Base-by-base conservation (phyloP, 345 rosid species). In the Moringa oleifera region DNA sequence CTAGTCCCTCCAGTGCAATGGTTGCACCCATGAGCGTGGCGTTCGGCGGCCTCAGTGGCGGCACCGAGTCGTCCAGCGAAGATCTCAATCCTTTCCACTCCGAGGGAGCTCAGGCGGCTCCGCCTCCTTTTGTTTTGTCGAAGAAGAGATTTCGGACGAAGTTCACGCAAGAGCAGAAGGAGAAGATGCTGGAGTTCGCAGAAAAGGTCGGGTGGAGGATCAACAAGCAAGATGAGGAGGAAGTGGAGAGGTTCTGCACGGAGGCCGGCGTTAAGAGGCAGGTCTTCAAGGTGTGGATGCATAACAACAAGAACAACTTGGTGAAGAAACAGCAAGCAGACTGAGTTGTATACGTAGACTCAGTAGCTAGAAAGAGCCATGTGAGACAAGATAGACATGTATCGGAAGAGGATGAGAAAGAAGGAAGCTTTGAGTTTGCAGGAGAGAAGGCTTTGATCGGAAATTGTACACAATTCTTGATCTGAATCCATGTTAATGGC, bases 231-330 rank as follows among this genome's bases (percentile, higher is more conserved):
- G 93, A 89, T 0, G 96, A 82, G 12, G 89, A 81, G 5, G 83
- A 81, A 62, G 75, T 89, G 6, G 76, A 81, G 36, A 81, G 74
- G 55, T 84, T 89, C 64, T 89, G 93, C 12, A 68, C 65, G 7
- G 93, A 86, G 49, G 80, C 72, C 62, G 93, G 96, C 2, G 82
- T 89, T 8, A 82, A 71, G 61, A 84, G 93, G 66, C 89, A 76
- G 61, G 93, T 84, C 19, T 84, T 89, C 71, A 86, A 86, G 69
- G 96, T 89, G 8, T 89, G 96, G 96, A 86, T 89, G 96, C 96
- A 89, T 55, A 89, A 89, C 65, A 89, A 89, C 68, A 89, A 89
- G 85, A 84, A 67, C 60, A 66, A 71, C 37, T 4, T 19, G 61
- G 82, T 73, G 23, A 86, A 70, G 84, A 86, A 81, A 74, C 81